These are phyloP conservation scores for Coniferiporia sulphurascens DNA, from an alignment of 1,284 basidiomycete species.

Conservation along the genomic window DNA sequence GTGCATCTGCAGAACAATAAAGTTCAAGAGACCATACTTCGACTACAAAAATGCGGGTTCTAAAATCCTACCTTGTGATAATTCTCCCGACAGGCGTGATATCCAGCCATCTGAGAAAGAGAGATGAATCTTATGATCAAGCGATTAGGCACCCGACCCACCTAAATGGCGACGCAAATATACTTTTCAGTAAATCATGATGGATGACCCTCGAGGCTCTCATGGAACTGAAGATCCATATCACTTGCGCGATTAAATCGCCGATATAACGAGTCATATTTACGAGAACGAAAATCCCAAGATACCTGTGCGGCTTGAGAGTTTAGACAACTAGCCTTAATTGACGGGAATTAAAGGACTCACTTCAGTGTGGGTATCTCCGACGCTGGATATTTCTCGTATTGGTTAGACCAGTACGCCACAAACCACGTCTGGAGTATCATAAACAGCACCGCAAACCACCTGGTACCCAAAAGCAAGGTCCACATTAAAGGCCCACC, in stretches of 20 bases:
- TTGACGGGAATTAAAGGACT: constrained; percentile 27
- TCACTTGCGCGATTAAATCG: neutral
- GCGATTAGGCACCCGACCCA: neutral
- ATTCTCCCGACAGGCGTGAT: constrained; percentile 38
- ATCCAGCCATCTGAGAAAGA: constrained; percentile 31
- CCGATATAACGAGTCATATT: constrained; percentile 22
- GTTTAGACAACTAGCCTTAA: constrained; percentile 2
- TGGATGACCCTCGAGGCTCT: constrained; percentile 8
- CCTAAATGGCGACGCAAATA: constrained; percentile 36
- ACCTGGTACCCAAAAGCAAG: neutral
- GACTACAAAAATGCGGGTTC: constrained; percentile 23
- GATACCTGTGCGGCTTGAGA: constrained; percentile 14
- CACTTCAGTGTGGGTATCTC: constrained; percentile 38
- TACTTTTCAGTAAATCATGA: constrained; percentile 12
- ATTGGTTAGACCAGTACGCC: constrained; percentile 36
- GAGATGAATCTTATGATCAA: neutral
- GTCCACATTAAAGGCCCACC: constrained; percentile 19
- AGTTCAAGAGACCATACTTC: neutral
- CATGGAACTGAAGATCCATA: constrained; percentile 7
- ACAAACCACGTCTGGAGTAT: constrained; percentile 32
- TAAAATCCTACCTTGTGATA: constrained; percentile 30
- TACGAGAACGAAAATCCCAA: constrained; percentile 27
- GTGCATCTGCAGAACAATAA: constrained; percentile 28
- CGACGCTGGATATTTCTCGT: constrained; percentile 26
- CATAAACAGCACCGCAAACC: neutral